phyloP scores from a whole-genome alignment of 495 filamentous ascomycete genomes.

The Durotheca rogersii region DNA sequence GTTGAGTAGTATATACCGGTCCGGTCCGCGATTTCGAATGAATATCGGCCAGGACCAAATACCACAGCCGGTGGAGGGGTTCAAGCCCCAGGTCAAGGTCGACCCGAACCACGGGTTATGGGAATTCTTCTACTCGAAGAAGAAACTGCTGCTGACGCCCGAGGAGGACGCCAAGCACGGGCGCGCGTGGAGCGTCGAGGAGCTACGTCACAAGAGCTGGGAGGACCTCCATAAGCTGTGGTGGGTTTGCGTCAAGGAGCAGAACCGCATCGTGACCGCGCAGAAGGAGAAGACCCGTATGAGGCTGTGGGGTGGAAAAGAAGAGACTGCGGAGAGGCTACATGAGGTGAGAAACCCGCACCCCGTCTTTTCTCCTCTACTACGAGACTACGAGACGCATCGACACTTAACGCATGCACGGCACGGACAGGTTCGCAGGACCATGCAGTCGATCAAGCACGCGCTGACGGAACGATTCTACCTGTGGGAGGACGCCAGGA shows the following conservation, averaged over 20 bases:
- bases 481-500: constrained; percentile 80
- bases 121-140: constrained; percentile 77
- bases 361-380: too few relatives aligned
- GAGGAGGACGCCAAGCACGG: constrained; percentile 68
- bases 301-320: constrained; percentile 66
- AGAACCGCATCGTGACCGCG: constrained; percentile 84
- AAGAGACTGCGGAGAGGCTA: constrained; percentile 61
- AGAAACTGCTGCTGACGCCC: constrained; percentile 64
- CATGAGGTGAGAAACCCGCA: constrained; percentile 54
- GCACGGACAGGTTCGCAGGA: constrained; percentile 60
- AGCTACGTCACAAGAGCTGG: constrained; percentile 86
- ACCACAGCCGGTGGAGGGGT: constrained; percentile 67
- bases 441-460: constrained; percentile 78
- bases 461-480: constrained; percentile 85
- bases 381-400: too few relatives aligned
- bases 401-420: constrained; percentile 4
- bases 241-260: constrained; percentile 93
- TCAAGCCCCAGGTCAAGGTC: constrained; percentile 52
- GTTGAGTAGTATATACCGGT: constrained; percentile 74
- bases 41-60: constrained; percentile 68
- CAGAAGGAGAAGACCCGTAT: constrained; percentile 62
- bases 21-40: constrained; percentile 69
- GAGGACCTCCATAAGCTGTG: constrained; percentile 89
- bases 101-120: constrained; percentile 87
- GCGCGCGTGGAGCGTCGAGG: constrained; percentile 80